These are phyloP conservation scores for Aspergillus nidulans DNA, from an alignment of 495 filamentous ascomycete genomes.

Conservation along the genomic window DNA sequence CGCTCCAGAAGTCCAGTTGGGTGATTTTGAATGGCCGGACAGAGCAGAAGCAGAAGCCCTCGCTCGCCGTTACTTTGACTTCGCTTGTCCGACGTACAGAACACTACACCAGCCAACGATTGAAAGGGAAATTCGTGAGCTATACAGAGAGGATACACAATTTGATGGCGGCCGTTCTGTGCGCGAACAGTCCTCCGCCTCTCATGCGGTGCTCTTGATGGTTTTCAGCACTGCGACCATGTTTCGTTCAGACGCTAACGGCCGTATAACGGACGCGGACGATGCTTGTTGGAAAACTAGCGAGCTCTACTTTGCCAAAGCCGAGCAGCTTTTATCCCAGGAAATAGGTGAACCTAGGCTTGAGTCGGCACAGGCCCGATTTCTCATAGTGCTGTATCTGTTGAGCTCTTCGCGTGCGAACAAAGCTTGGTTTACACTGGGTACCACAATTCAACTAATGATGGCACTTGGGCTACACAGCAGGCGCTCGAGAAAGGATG, in stretches of 20 bases:
- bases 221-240: slow-evolving; percentile 22
- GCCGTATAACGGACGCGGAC: slow-evolving; percentile 16
- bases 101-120: slow-evolving; percentile 26
- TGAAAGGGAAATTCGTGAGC: slow-evolving; percentile 12
- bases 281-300: slow-evolving; percentile 16
- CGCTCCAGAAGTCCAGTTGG: slow-evolving; percentile 10
- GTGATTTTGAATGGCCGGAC: slow-evolving; percentile 22
- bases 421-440: slow-evolving; percentile 29
- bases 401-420: slow-evolving; percentile 26
- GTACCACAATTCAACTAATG: slow-evolving; percentile 25
- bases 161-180: neutral
- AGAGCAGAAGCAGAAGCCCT: slow-evolving; percentile 12
- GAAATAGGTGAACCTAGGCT: slow-evolving; percentile 19
- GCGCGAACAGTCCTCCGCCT: neutral
- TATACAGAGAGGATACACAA: slow-evolving; percentile 5
- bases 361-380: slow-evolving; percentile 24
- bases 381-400: slow-evolving; percentile 26
- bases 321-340: slow-evolving; percentile 18
- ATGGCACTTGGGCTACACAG: slow-evolving; percentile 29
- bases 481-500: slow-evolving; percentile 2
- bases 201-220: slow-evolving; percentile 19
- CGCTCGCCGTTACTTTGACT: slow-evolving; percentile 29
- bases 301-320: slow-evolving; percentile 23
- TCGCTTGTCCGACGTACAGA: slow-evolving; percentile 29
- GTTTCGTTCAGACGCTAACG: slow-evolving; percentile 10